Evolutionary conservation across 2,329 filamentous ascomycete genomes (phyloP), one percentile per base, ranked within the genome.

Genomic region (Zasmidium citrigriseum): DNA sequence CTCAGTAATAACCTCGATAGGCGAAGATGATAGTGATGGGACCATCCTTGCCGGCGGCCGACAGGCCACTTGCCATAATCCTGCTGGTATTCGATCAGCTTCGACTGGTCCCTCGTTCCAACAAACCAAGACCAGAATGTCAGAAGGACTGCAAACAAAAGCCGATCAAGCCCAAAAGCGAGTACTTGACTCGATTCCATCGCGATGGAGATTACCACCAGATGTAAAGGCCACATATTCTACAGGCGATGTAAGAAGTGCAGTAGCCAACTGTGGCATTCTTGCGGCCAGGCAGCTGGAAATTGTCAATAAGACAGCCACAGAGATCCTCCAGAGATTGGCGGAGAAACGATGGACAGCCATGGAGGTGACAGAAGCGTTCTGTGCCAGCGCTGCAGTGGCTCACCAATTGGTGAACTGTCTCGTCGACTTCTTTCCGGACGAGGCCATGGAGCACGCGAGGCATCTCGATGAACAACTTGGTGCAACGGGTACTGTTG

Each of bases 341-440:
- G 34, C 34, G 16, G 34, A 41, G 4, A 16, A n/a, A n/a, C 14
- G 4, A 16, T 41, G 5, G 5, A 41, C 5, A n/a, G 34, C 34
- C 16, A n/a, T 16, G 46, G 53, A 50, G 12, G 53, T 55, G 29
- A 45, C 25, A 4, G 46, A 50, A 29, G 53, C 53, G 21, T 55
- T 55, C 23, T 55, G 53, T 23, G 53, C 53, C 16, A 22, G 53
- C 16, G 53, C 53, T n/a, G 53, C 53, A 12, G 41, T 55, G 14
- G 53, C 46, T 44, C 46, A 55, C 25, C 46, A 55, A 46, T 20
- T 55, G n/a, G 53, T 55, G n/a, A 55, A 55, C 27, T 55, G 53
- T 27, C 25, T 55, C 5, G 53, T 55, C 9, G 53, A 55, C 25
- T 55, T 55, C 46, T 55, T 55, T 22, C 53, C 53, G 2, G 46